A percentile compares a stretch with the other conserved stretches of the same genome.
phyloP scores from a whole-genome alignment of 768 basidiomycete species.

The Calocybe cyanea region DNA sequence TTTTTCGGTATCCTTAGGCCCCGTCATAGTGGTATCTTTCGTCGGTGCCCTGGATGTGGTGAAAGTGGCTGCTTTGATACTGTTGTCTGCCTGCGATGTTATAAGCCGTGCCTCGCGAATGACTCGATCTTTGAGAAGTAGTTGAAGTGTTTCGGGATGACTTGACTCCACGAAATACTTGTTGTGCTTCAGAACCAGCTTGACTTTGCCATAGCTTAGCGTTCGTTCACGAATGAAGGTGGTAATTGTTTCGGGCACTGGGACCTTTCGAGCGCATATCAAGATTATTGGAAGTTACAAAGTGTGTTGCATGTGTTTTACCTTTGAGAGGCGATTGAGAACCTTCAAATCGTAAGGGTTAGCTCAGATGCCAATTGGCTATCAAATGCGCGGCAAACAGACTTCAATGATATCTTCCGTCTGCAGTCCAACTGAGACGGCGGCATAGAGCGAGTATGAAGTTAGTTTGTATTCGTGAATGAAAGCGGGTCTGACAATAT shows the following conservation, averaged over 20 bases:
- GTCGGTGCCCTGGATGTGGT: constrained; percentile 81
- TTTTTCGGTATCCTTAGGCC: constrained; percentile 73
- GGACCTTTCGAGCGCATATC: constrained; percentile 54
- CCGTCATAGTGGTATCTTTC: constrained; percentile 76
- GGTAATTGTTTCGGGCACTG: constrained; percentile 84
- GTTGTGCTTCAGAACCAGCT: constrained; percentile 96
- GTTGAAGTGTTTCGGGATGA: constrained; percentile 89
- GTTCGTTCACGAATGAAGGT: constrained; percentile 91
- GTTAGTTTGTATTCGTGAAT: constrained; percentile 99
- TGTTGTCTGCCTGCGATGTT: constrained; percentile 63
- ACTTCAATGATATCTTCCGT: constrained; percentile 99
- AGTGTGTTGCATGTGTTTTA: constrained; percentile 17
- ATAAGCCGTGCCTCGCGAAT: constrained; percentile 84
- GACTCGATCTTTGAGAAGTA: constrained; percentile 78
- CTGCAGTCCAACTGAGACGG: constrained; percentile 96
- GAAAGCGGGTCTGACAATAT: constrained; percentile 75
- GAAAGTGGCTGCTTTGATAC: constrained; percentile 72
- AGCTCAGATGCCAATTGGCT: constrained; percentile 14
- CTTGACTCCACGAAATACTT: constrained; percentile 96
- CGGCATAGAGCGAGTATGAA: constrained; percentile 96
- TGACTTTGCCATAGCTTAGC: constrained; percentile 95
- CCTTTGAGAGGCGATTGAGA: constrained; percentile 78
- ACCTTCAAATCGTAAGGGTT: constrained; percentile 46
- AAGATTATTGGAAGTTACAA: constrained; percentile 1
- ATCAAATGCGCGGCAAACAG: constrained; percentile 32